phyloP scores from a whole-genome alignment of 805 yeast species.

The Wickerhamomyces chambardii region DNA sequence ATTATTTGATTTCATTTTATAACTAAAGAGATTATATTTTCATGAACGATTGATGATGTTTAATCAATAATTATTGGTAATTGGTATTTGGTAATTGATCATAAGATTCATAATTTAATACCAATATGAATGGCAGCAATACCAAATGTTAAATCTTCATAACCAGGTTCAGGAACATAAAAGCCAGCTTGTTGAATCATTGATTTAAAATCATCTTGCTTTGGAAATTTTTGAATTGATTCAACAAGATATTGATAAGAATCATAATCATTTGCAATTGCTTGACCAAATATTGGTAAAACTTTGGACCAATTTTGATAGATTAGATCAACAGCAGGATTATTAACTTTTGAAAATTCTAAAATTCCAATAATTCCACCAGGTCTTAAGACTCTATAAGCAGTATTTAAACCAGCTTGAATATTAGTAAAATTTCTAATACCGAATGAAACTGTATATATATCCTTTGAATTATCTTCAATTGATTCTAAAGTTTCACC shows the following conservation, averaged over 20 bases:
- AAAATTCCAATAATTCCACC: constrained; percentile 97
- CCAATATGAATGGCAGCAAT: constrained; percentile 96
- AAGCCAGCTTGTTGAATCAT: constrained; percentile 97
- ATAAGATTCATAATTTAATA: constrained; percentile 55
- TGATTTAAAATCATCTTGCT: constrained; percentile 79
- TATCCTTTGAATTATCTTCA: constrained; percentile 82
- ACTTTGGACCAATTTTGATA: constrained; percentile 86
- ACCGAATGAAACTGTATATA: constrained; percentile 95
- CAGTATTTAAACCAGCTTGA: constrained; percentile 91
- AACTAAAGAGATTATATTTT: no score
- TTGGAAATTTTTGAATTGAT: constrained; percentile 85
- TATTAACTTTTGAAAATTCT: constrained; percentile 89
- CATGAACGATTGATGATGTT: no score
- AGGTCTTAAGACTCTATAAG: constrained; percentile 90
- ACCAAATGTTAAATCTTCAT: constrained; percentile 91
- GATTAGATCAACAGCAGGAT: constrained; percentile 60
- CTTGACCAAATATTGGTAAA: constrained; percentile 91
- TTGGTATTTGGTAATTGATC: not conserved
- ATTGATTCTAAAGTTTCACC: constrained; percentile 85
- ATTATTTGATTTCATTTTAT: no score
- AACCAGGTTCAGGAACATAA: constrained; percentile 82
- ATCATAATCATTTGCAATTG: constrained; percentile 91
- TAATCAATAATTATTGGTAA: not conserved
- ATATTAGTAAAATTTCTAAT: constrained; percentile 94
- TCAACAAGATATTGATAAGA: constrained; percentile 96